These are phyloP conservation scores for Nymphaea thermarum DNA, from an alignment of 164 flowering plant species.

Conservation along the genomic window DNA sequence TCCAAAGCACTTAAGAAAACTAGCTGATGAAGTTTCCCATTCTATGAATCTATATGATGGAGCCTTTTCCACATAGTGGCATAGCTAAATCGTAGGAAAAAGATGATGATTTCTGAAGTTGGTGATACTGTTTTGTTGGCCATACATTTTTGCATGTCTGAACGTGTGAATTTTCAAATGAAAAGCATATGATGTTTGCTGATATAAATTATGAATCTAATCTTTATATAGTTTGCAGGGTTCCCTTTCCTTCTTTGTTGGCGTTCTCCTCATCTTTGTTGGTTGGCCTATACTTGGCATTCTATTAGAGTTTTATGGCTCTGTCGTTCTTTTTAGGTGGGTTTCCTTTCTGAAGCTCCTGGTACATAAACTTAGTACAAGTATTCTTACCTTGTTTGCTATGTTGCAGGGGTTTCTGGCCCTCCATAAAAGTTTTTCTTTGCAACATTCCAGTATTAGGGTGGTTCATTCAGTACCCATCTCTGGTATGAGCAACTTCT, in stretches of 20 bases:
- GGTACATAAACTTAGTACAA: background rate
- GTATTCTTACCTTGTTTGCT: conserved; percentile 2
- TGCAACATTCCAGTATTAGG: conserved; percentile 68
- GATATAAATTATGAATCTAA: no score
- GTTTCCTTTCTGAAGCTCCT: conserved; percentile 5
- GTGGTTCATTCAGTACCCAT: conserved; percentile 39
- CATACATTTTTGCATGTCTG: background rate
- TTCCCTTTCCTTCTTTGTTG: conserved; percentile 50
- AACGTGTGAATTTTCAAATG: background rate
- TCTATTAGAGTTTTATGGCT: conserved; percentile 55
- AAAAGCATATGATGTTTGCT: background rate
- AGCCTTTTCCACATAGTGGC: no score
- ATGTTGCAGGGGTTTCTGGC: conserved; percentile 58
- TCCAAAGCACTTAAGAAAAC: no score
- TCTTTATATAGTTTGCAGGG: conserved; percentile 35
- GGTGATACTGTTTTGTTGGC: background rate
- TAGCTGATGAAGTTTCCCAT: no score
- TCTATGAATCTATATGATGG: no score
- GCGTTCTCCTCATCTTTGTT: conserved; percentile 58
- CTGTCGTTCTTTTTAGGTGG: conserved; percentile 59
- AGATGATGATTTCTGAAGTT: no score
- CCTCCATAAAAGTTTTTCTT: conserved; percentile 45
- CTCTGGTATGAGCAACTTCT: background rate
- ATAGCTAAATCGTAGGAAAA: no score
- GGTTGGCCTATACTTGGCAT: conserved; percentile 81